Conservation (phyloP, 768 basidiomycete genomes). For the Dacryopinax spathularia region DNA sequence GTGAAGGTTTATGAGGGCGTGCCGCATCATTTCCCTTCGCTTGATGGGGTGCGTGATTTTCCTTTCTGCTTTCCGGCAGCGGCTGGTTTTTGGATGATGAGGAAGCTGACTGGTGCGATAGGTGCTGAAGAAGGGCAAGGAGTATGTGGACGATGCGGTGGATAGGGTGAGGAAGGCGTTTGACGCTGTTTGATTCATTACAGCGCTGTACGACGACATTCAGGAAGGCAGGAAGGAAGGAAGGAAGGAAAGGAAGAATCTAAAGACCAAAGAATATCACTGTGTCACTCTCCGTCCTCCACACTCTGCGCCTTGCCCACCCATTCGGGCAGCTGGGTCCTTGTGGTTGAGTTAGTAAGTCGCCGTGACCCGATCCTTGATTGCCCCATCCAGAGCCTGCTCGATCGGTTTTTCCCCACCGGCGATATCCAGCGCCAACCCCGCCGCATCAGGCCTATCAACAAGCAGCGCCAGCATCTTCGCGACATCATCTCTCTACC, state of each 20-base stretch:
- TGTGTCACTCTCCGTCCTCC: neutral
- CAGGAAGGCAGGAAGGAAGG: neutral
- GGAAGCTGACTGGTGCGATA: neutral
- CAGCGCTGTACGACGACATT: neutral
- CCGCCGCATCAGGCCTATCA: conserved; percentile 39
- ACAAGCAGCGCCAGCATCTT: conserved; percentile 33
- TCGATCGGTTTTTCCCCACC: conserved; percentile 37
- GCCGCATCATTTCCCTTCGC: conserved; percentile 19
- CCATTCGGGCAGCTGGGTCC: conserved; percentile 1
- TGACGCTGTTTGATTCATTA: neutral
- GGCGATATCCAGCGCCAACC: conserved; percentile 46
- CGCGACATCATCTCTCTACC: conserved; percentile 47
- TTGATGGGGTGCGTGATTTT: neutral
- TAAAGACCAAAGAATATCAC: neutral
- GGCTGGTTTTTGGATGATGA: neutral
- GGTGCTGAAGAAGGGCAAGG: neutral
- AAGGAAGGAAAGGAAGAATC: neutral
- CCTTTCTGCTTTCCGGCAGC: neutral
- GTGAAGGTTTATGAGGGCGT: conserved; percentile 45
- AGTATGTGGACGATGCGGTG: neutral
- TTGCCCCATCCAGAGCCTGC: conserved; percentile 35
- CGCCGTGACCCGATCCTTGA: conserved; percentile 37
- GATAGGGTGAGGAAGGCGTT: neutral
- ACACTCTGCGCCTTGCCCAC: neutral
- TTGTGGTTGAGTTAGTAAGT: neutral